phyloP scores from a whole-genome alignment of 805 yeast genomes.

The Teunomyces lycoperdinae region DNA sequence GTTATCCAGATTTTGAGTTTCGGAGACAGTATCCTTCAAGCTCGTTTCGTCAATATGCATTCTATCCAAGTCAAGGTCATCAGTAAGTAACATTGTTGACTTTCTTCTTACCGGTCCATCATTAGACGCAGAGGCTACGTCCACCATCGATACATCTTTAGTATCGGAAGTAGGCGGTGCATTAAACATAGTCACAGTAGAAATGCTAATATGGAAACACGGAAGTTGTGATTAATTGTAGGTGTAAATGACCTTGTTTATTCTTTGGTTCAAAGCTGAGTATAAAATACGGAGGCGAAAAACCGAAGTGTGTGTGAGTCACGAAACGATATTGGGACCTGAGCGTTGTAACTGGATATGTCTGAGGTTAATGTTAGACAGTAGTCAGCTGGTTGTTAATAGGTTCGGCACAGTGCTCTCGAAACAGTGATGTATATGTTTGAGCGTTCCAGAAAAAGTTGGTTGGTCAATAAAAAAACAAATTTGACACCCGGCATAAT shows the following conservation, averaged over 20 bases:
- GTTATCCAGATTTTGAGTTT: background rate
- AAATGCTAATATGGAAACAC: background rate
- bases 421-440: background rate
- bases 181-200: background rate
- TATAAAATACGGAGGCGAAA: background rate
- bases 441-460: background rate
- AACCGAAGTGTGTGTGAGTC: background rate
- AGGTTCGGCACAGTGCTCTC: background rate
- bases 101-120: slow-evolving; percentile 48
- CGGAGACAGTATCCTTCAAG: slow-evolving; percentile 12
- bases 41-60: slow-evolving; percentile 40
- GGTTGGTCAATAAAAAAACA: slow-evolving; percentile 1
- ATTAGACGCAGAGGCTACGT: slow-evolving; percentile 33
- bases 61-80: slow-evolving; percentile 58
- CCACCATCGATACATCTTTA: slow-evolving; percentile 37
- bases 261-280: background rate
- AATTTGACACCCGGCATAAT: background rate
- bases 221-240: background rate
- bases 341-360: background rate
- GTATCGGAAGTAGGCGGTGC: background rate
- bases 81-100: slow-evolving; percentile 69
- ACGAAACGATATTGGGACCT: background rate
- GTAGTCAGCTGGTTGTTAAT: background rate
- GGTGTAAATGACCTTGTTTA: background rate
- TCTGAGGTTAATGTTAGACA: background rate